Base-by-base conservation (phyloP, 1,139 yeast genomes). In the Pneumocystis murina region DNA sequence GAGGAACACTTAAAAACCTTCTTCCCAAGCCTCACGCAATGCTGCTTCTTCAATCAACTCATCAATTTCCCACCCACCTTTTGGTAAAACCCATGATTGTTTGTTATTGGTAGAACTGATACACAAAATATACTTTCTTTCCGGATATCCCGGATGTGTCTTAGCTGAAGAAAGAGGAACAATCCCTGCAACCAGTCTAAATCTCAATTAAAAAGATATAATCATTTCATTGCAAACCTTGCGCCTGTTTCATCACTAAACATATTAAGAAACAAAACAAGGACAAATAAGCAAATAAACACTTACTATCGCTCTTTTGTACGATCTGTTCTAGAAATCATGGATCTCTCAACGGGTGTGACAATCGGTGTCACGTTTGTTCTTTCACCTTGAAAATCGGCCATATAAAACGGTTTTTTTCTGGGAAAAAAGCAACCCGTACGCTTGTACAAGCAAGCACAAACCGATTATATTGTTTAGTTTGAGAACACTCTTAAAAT, bases 11-110 rank as follows among this genome's bases (percentile, higher is more conserved):
- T 76, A 87, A 0, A 98, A 98, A 0, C 96, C 95, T 74, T 92
- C 99, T 74, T 92, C 98, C 98, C 98, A 92, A 0, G 96, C 87
- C 73, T 92, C 98, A 66, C 99, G 77, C 17, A 80, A 77, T 0
- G 97, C 97, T 7, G 88, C 70, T 63, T 75, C 73, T 64, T 79
- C 81, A 10, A 72, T 64, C 14, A 82, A 84, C 71, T 92, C 98
- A 73, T 92, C 98, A 59, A 74, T 72, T 73, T 92, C 99, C 63
- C 91, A 84, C 0, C 99, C 99, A 40, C 99, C 99, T 71, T 92
- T 94, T 2, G 98, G 98, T 12, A 92, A 75, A 16, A 94, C 87
- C 60, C 66, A 62, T 62, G 61, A 62, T 64, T 82, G 80, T 43
- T 78, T 79, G 66, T 83, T 83, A 17, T 84, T 83, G 28, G 86